A percentile compares a stretch with the other conserved stretches of the same genome.
These are phyloP conservation scores for Naganishia vaughanmartiniae DNA, from an alignment of 768 basidiomycete genomes.

Conservation along the genomic window DNA sequence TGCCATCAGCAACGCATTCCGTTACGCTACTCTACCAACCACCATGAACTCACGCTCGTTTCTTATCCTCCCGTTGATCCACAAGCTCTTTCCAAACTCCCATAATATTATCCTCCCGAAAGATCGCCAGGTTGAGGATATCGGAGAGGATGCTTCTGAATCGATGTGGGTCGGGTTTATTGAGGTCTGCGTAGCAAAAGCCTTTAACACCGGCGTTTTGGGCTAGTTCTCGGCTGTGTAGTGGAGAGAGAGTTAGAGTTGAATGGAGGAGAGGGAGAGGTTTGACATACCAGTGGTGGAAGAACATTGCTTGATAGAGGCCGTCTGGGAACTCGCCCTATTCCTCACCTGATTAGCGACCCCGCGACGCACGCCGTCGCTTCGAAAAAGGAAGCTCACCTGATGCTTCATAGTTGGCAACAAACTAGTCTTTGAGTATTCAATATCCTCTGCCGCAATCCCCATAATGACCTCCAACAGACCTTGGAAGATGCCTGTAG, in stretches of 20 bases:
- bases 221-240: conserved; percentile 7
- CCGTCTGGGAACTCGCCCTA: conserved; percentile 18
- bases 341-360: background rate
- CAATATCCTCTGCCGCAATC: conserved; percentile 17
- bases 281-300: conserved; percentile 16
- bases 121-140: conserved; percentile 16
- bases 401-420: conserved; percentile 20
- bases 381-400: background rate
- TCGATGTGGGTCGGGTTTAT: conserved; percentile 16
- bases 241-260: background rate
- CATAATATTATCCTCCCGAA: conserved; percentile 22
- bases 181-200: conserved; percentile 21
- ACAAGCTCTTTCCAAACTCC: conserved; percentile 16
- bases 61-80: conserved; percentile 24
- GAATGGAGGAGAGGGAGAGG: too few species aligned
- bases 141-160: conserved; percentile 18
- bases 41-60: conserved; percentile 7
- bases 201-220: conserved; percentile 15
- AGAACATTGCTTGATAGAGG: conserved; percentile 18
- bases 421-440: conserved; percentile 14
- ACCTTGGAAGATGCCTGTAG: conserved; percentile 16
- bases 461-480: conserved; percentile 16
- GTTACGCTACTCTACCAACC: too few species aligned
- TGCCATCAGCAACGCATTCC: too few species aligned
- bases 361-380: background rate